phyloP scores from a whole-genome alignment of 441 rosid species.

The Daphne laureola region DNA sequence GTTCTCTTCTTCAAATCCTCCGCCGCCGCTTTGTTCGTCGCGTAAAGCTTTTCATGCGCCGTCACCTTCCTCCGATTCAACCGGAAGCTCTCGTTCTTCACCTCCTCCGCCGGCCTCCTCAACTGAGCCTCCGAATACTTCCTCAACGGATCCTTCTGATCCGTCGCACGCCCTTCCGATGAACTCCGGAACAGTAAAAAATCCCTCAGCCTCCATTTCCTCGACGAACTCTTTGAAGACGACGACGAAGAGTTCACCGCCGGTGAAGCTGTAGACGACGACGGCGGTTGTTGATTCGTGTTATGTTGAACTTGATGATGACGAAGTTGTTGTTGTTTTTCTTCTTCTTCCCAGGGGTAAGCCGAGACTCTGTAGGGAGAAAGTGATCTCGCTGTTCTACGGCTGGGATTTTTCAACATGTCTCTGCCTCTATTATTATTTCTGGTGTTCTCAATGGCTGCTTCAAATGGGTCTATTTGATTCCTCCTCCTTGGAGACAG shows the following conservation, averaged over 20 bases:
- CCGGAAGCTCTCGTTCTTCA: constrained; percentile 36
- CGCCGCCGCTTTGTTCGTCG: constrained; percentile 62
- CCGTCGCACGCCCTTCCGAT: constrained; percentile 73
- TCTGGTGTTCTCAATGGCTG: constrained; percentile 25
- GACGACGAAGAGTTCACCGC: constrained; percentile 9
- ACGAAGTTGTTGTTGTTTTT: too few relatives aligned
- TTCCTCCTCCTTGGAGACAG: constrained; percentile 45
- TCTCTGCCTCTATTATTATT: constrained; percentile 53
- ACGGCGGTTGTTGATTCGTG: constrained; percentile 20
- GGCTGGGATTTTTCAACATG: constrained; percentile 28
- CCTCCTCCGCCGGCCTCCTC: constrained; percentile 55
- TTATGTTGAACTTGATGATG: constrained; percentile 11
- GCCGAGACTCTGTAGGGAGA: constrained; percentile 63
- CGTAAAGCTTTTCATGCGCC: constrained; percentile 82
- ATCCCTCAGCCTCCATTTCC: constrained; percentile 62
- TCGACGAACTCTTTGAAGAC: constrained; percentile 40
- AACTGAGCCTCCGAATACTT: constrained; percentile 38
- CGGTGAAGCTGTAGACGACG: constrained; percentile 16
- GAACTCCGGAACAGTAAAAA: constrained; percentile 70
- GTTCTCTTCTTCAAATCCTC: constrained; percentile 73
- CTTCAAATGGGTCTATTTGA: constrained; percentile 31
- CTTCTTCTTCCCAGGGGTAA: constrained; percentile 68
- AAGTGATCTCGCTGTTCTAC: constrained; percentile 45
- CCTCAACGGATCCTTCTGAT: constrained; percentile 38
- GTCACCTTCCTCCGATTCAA: constrained; percentile 47